Base-by-base conservation (phyloP, 495 filamentous ascomycete species). In the Letharia lupina region DNA sequence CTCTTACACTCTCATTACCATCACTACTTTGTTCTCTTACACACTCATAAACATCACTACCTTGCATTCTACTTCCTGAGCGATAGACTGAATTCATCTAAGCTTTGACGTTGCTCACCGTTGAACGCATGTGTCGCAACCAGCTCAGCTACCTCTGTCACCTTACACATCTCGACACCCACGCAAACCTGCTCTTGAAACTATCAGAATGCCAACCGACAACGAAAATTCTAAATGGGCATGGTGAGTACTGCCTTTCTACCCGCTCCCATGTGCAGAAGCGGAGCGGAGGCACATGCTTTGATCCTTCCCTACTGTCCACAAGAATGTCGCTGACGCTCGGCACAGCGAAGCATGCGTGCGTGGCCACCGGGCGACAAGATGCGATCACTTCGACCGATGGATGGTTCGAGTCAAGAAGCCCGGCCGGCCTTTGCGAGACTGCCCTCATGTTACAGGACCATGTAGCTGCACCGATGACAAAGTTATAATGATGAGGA, bases 301-400 rank as follows among this genome's bases (percentile, higher is more conserved):
- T 52, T n/a, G 35, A 7, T 18, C 33, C 35, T n/a, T 60, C 18
- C 44, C 42, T 1, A 28, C 33, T 13, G 7, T 9, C 20, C 35
- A 50, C 2, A 5, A 60, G 45, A n/a, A 56, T n/a, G 31, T 50
- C 16, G 37, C 68, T 73, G 31, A 73, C 60, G 44, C 40, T 15
- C 35, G 40, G 23, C 44, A 20, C 72, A 94, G 90, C 73, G 86
- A 88, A 79, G 87, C 89, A 72, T 95, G 91, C 70, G 90, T 93
- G 69, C 88, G 89, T 62, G 91, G 91, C 61, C 91, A 95, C 75
- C 87, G 91, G 70, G 92, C 91, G 33, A 90, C 90, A 68, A 90
- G 88, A 81, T 95, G 91, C 71, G 85, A 82, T 42, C 90, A 95
- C 77, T 85, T 81, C 62, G 83, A 87, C 65, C 83, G 90, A 68